phyloP scores from a whole-genome alignment of 768 basidiomycete species.

The Rhodotorula graminis region DNA sequence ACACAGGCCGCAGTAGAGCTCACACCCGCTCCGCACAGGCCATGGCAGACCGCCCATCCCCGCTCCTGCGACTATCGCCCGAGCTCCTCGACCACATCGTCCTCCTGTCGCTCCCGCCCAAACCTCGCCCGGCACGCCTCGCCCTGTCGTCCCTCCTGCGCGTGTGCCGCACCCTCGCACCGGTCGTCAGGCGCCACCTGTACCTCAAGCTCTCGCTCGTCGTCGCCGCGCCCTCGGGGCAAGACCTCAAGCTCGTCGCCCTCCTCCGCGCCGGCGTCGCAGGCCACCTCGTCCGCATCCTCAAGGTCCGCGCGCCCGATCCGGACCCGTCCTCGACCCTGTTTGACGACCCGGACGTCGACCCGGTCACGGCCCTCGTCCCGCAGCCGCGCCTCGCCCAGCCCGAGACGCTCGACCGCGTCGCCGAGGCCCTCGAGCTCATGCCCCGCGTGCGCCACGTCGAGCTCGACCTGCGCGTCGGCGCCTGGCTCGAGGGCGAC shows the following conservation, averaged over 20 bases:
- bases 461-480: constrained; percentile 13
- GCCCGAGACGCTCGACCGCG: background rate
- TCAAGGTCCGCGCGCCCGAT: constrained; percentile 9
- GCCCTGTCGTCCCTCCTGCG: background rate
- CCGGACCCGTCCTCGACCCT: background rate
- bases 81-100: constrained; percentile 25
- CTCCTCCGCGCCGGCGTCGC: background rate
- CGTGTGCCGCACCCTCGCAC: constrained; percentile 6
- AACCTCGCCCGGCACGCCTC: background rate
- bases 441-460: background rate
- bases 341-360: background rate
- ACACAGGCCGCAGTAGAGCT: too few species aligned
- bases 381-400: background rate
- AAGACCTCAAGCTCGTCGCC: background rate
- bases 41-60: background rate
- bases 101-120: background rate
- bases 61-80: constrained; percentile 20
- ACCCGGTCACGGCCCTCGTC: constrained; percentile 4
- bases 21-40: background rate
- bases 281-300: background rate
- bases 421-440: background rate
- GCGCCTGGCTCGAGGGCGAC: constrained; percentile 4
- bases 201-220: constrained; percentile 8
- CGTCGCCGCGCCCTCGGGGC: background rate
- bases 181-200: constrained; percentile 14